These are phyloP conservation scores for Epichloe coenophiala DNA, from an alignment of 2,329 filamentous ascomycete genomes.

Conservation along the genomic window DNA sequence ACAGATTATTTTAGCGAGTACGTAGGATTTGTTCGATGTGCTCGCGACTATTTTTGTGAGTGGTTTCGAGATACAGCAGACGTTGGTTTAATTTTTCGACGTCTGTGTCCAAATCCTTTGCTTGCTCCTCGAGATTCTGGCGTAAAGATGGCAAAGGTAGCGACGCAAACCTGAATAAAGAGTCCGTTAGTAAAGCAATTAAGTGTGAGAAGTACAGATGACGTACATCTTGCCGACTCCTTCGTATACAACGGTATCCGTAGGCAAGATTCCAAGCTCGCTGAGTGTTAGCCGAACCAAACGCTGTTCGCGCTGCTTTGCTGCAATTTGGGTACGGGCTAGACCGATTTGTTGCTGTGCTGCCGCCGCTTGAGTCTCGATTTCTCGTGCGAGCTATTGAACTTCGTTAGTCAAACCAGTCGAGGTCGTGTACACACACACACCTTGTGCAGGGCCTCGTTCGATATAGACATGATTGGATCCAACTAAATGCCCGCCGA, in stretches of 20 bases:
- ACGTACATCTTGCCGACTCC: slow-evolving; percentile 92
- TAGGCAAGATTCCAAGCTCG: slow-evolving; percentile 65
- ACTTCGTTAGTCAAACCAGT: background rate
- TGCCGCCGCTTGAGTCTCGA: slow-evolving; percentile 75
- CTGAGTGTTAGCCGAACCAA: slow-evolving; percentile 76
- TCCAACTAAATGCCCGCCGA: too few relatives aligned
- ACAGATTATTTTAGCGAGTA: slow-evolving; percentile 26
- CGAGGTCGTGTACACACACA: background rate
- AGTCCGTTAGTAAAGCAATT: background rate
- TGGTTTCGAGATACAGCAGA: slow-evolving; percentile 85
- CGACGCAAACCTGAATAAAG: slow-evolving; percentile 62
- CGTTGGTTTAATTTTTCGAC: slow-evolving; percentile 75
- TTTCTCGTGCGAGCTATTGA: slow-evolving; percentile 73
- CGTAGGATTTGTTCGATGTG: slow-evolving; percentile 78
- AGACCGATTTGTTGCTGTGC: slow-evolving; percentile 88
- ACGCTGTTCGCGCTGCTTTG: slow-evolving; percentile 79
- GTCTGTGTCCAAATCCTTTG: slow-evolving; percentile 61
- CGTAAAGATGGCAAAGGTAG: slow-evolving; percentile 61
- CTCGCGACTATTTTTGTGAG: slow-evolving; percentile 83
- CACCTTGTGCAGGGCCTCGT: slow-evolving; percentile 89
- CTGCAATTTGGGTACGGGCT: slow-evolving; percentile 68
- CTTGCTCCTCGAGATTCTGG: slow-evolving; percentile 62
- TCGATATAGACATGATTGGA: slow-evolving; percentile 70
- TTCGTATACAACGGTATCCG: slow-evolving; percentile 75
- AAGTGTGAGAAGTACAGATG: background rate